Conservation (phyloP, 768 basidiomycete genomes). For the Mycena galericulata region DNA sequence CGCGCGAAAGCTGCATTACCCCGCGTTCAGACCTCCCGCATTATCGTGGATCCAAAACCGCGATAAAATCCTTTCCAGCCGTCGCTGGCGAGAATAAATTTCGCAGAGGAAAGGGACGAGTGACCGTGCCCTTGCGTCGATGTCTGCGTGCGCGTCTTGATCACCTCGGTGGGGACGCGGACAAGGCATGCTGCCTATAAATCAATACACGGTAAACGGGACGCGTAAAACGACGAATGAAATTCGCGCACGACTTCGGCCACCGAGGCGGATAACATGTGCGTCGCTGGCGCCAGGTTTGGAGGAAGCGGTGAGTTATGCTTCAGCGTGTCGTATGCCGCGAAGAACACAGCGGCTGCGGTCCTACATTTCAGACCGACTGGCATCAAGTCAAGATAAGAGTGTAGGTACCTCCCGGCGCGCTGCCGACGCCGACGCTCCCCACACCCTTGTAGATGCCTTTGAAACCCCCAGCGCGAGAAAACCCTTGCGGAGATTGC, state of each 20-base stretch:
- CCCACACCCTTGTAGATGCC: conserved; percentile 30
- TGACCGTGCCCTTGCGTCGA: conserved; percentile 72
- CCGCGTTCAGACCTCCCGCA: conserved; percentile 61
- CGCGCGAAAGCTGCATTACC: conserved; percentile 25
- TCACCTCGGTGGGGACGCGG: conserved; percentile 95
- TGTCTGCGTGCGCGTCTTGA: conserved; percentile 94
- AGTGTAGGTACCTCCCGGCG: conserved; percentile 10
- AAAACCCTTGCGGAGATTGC: conserved; percentile 25
- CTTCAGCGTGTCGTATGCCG: conserved; percentile 93
- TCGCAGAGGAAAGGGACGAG: conserved; percentile 73
- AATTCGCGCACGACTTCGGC: conserved; percentile 65
- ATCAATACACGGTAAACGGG: conserved; percentile 22
- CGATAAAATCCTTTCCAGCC: conserved; percentile 88
- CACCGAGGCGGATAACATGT: conserved; percentile 65
- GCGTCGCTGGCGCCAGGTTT: conserved; percentile 63
- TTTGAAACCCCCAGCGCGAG: conserved; percentile 21
- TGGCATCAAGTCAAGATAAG: too few relatives aligned
- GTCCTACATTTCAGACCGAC: not conserved
- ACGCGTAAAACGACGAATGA: conserved; percentile 22
- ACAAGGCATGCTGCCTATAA: conserved; percentile 87
- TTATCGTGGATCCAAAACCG: conserved; percentile 86
- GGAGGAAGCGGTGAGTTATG: conserved; percentile 71
- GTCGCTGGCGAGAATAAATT: conserved; percentile 65
- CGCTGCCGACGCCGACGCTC: conserved; percentile 25
- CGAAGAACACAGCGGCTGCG: conserved; percentile 94